Evolutionary conservation across 2,329 filamentous ascomycete genomes (phyloP), one percentile per base, ranked within the genome.

Genomic region (Dichotomopilus funicola): DNA sequence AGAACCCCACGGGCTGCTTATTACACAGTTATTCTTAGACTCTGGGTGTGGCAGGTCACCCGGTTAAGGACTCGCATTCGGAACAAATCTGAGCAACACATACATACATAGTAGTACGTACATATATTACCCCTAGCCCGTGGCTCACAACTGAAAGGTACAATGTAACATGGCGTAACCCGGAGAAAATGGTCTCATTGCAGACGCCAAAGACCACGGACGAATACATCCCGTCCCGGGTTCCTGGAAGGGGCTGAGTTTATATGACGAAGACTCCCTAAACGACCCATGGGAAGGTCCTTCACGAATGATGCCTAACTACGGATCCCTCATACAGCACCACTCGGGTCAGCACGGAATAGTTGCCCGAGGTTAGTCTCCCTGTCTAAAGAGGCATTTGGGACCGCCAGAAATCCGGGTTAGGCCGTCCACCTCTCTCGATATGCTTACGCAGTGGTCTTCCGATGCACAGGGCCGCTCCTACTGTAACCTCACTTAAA

Each of bases 391-490:
- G 19, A 27, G 19, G 13, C 53, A 53, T 38, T 53, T n/a, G 45
- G 48, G 53, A 41, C 60, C 60, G 61, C 61, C 63, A 61, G 62
- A 62, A 63, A 63, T 54, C 59, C 62, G 63, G 63, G 62, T 61
- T 59, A 27, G 19, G 8, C 42, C 46, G 31, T 55, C 49, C 51
- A 49, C 49, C 53, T 45, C 19, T 41, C 51, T 57, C 19, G 19
- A 27, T 27, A 27, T 27, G 19, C 19, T 27, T 27, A 27, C 19
- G 19, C 19, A 27, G 19, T 27, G 19, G 19, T 27, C 19, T 27
- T 27, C 19, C 19, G 19, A 27, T 27, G 54, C 54, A 56, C 45
- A 61, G 13, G 61, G 63, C 43, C 67, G 66, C 59, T 50, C 60
- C 27, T 59, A 58, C 52, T 55, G 49, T 49, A 33, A 43, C 55